A percentile compares a stretch with the other conserved stretches of the same genome.
Evolutionary conservation across 176 grass and related monocot species (phyloP).

Genomic region (Rhipidocladum racemiflorum): DNA sequence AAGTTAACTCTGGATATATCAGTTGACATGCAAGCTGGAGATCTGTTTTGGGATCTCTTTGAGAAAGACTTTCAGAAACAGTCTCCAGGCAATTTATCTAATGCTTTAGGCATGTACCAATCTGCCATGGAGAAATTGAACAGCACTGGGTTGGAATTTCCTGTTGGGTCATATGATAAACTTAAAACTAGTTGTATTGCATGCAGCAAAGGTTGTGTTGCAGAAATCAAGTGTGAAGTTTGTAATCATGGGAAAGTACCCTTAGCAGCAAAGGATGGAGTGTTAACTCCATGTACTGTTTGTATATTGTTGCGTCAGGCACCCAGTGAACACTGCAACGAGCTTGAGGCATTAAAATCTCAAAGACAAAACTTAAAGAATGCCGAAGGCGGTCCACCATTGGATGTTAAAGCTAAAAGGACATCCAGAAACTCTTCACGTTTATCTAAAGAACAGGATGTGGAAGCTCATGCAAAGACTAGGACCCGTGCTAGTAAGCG

Average conservation of each 20-base stretch:
- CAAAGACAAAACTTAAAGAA: neutral
- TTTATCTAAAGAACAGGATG: constrained; percentile 36
- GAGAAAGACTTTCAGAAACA: constrained; percentile 49
- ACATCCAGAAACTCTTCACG: constrained; percentile 27
- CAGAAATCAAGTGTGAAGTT: constrained; percentile 6
- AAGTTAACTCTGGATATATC: constrained; percentile 48
- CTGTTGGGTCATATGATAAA: constrained; percentile 9
- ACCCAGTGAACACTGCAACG: neutral
- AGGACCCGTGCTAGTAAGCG: constrained; percentile 40
- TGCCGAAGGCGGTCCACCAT: constrained; percentile 25
- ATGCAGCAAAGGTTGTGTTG: constrained; percentile 1
- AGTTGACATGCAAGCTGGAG: constrained; percentile 65
- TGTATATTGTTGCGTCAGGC: constrained; percentile 34
- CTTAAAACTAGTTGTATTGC: constrained; percentile 1
- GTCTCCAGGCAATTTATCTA: constrained; percentile 34
- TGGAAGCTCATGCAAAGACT: constrained; percentile 15
- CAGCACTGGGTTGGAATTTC: constrained; percentile 20
- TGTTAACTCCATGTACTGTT: constrained; percentile 36
- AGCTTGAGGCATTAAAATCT: neutral
- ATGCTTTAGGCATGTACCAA: constrained; percentile 58
- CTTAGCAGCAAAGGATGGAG: constrained; percentile 3
- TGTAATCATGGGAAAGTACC: constrained; percentile 8
- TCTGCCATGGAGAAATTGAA: constrained; percentile 66
- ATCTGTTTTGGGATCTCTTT: constrained; percentile 56
- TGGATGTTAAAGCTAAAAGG: constrained; percentile 40